Base-by-base conservation (phyloP, 495 filamentous ascomycete genomes). In the Lasiosphaeris hirsuta region DNA sequence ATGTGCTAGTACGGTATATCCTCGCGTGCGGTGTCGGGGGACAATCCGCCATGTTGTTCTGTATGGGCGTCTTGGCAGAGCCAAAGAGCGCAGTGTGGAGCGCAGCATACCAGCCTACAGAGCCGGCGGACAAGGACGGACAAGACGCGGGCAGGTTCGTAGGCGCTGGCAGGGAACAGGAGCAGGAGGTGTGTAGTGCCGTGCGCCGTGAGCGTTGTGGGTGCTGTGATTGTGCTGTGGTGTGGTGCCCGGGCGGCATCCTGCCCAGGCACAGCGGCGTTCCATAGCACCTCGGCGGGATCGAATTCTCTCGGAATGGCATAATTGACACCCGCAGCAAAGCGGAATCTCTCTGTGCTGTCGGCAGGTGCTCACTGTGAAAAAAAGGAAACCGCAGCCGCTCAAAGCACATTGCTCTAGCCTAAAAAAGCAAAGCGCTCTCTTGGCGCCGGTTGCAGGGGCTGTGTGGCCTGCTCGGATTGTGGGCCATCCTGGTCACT, bases 261-360 rank as follows among this genome's bases (percentile, higher is more conserved):
- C 42, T 56, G 47, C n/a, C 36, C 58, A 61, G 59, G 59, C 56
- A 65, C 63, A 58, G 52, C 23, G 23, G 23, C 5, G 23, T 30
- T 35, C n/a, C n/a, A n/a, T n/a, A 57, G 50, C 36, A 19, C 11
- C 14, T 34, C 43, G 54, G 61, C 55, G 58, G 57, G 54, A 68
- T 65, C 60, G 63, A 63, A 68, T 65, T 68, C 35, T 62, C 43
- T 60, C 56, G 59, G 59, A 68, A 68, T 68, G 59, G 65, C 65
- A 68, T 68, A 48, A 54, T 60, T 10, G 40, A 34, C 47, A 34
- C 53, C 54, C 38, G 47, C 55, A 41, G 38, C 42, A 55, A 58
- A 56, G 52, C 61, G 43, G 39, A 66, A 61, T 56, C 49, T 33
- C 53, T 34, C 53, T 30, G 23, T 30, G 23, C 23, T 30, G 23